Percentiles rank a stretch among this genome's conserved stretches.
Evolutionary conservation across 495 filamentous ascomycete species (phyloP).

Genomic region (Aspergillus biplanus): DNA sequence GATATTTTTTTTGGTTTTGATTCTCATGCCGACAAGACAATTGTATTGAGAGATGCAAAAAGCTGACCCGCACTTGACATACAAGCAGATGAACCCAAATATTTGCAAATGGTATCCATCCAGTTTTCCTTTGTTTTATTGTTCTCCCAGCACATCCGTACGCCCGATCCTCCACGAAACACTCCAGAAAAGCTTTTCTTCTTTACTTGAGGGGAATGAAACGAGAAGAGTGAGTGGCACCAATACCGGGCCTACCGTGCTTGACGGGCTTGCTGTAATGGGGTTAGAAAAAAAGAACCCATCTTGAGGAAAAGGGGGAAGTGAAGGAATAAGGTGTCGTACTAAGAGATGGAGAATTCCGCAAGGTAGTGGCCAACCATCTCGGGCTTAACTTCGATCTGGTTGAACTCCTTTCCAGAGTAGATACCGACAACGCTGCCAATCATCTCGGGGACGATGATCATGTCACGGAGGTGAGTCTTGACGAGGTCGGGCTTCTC

Average conservation of each 20-base stretch:
- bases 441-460: slow-evolving; percentile 99
- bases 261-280: slow-evolving; percentile 92
- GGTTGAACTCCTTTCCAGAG: slow-evolving; percentile 99
- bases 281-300: slow-evolving; percentile 35
- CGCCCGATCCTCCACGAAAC: slow-evolving; percentile 44
- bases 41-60: slow-evolving; percentile 54
- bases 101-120: slow-evolving; percentile 42
- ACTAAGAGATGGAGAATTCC: slow-evolving; percentile 99
- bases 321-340: slow-evolving; percentile 56
- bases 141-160: slow-evolving; percentile 40
- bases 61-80: slow-evolving; percentile 53
- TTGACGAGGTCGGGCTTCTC: slow-evolving; percentile 99
- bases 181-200: slow-evolving; percentile 47
- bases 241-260: slow-evolving; percentile 99
- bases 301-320: background rate
- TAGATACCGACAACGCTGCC: slow-evolving; percentile 97
- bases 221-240: slow-evolving; percentile 99
- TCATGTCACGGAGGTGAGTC: slow-evolving; percentile 99
- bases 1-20: slow-evolving; percentile 19
- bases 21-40: slow-evolving; percentile 52
- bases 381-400: slow-evolving; percentile 99
- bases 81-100: slow-evolving; percentile 48
- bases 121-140: slow-evolving; percentile 34
- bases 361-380: slow-evolving; percentile 99
- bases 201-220: slow-evolving; percentile 99